A percentile compares a stretch with the other conserved stretches of the same genome.
Evolutionary conservation across 2,329 filamentous ascomycete species (phyloP).

Genomic region (Emergomyces pasteurianus): DNA sequence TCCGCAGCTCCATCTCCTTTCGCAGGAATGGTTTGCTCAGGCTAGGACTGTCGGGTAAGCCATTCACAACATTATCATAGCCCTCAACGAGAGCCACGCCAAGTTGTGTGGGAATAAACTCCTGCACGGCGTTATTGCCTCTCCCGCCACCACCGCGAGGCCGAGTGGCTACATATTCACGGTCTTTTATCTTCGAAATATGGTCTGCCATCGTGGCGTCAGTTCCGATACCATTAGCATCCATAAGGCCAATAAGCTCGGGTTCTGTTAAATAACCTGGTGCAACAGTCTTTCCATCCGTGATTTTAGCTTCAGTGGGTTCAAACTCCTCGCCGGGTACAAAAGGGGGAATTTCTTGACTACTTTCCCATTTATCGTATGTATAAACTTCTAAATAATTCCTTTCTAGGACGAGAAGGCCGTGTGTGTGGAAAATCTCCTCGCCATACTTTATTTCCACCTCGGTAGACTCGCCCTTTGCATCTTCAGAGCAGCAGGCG

Average conservation of each 20-base stretch:
- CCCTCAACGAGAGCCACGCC: conserved; percentile 87
- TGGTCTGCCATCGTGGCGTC: conserved; percentile 99
- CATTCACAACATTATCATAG: conserved; percentile 87
- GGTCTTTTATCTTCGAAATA: conserved; percentile 86
- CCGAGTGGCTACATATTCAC: conserved; percentile 69
- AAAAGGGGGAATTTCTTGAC: conserved; percentile 68
- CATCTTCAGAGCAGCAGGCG: conserved; percentile 91
- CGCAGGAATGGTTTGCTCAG: conserved; percentile 90
- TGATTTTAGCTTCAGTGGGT: conserved; percentile 78
- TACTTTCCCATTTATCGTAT: conserved; percentile 94
- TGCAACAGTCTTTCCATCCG: conserved; percentile 76
- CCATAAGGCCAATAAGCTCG: conserved; percentile 92
- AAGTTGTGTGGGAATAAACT: conserved; percentile 86
- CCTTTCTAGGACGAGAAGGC: conserved; percentile 69
- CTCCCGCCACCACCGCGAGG: conserved; percentile 34
- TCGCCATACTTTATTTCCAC: conserved; percentile 74
- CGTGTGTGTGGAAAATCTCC: conserved; percentile 70
- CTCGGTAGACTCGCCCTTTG: conserved; percentile 72
- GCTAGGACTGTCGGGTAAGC: conserved; percentile 52
- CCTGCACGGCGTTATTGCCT: conserved; percentile 47
- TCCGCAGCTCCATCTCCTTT: conserved; percentile 94
- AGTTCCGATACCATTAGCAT: conserved; percentile 95
- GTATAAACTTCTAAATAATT: conserved; percentile 95
- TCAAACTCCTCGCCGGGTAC: conserved; percentile 69
- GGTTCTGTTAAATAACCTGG: conserved; percentile 88